Conservation (phyloP, 2,329 filamentous ascomycete genomes). For the Epichloe coenophiala region DNA sequence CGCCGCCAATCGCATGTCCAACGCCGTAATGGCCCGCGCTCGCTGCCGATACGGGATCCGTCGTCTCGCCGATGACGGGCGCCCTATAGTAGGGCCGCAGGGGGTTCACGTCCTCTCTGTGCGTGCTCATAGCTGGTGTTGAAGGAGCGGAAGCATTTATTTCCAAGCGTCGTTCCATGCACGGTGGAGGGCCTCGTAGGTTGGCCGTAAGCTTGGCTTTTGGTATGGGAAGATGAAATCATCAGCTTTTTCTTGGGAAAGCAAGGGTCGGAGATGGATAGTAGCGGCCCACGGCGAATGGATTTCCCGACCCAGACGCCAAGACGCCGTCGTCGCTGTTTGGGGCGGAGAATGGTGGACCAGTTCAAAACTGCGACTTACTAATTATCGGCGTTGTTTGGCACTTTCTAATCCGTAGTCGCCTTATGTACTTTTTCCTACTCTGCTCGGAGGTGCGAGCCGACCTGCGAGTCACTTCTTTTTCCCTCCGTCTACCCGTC, state of each 20-base stretch:
- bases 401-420: constrained; percentile 6
- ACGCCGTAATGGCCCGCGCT: constrained; percentile 32
- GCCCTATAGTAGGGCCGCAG: constrained; percentile 58
- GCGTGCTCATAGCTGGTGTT: constrained; percentile 27
- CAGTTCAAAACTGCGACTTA: constrained; percentile 5
- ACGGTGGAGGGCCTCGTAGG: background rate
- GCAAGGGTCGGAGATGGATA: constrained; percentile 13
- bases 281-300: constrained; percentile 16
- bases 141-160: constrained; percentile 14
- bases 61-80: constrained; percentile 37
- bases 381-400: constrained; percentile 3
- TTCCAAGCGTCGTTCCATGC: background rate
- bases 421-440: too few relatives aligned
- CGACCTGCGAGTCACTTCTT: background rate
- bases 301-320: constrained; percentile 19
- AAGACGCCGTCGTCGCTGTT: constrained; percentile 8
- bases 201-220: background rate
- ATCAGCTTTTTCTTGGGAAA: constrained; percentile 1
- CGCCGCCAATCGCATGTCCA: constrained; percentile 26
- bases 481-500: too few relatives aligned
- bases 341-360: background rate
- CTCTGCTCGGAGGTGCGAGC: background rate
- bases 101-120: constrained; percentile 42
- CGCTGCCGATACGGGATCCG: constrained; percentile 23
- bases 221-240: constrained; percentile 5